These are phyloP conservation scores for Kokia cookei DNA, from an alignment of 441 rosid genomes.

Conservation along the genomic window DNA sequence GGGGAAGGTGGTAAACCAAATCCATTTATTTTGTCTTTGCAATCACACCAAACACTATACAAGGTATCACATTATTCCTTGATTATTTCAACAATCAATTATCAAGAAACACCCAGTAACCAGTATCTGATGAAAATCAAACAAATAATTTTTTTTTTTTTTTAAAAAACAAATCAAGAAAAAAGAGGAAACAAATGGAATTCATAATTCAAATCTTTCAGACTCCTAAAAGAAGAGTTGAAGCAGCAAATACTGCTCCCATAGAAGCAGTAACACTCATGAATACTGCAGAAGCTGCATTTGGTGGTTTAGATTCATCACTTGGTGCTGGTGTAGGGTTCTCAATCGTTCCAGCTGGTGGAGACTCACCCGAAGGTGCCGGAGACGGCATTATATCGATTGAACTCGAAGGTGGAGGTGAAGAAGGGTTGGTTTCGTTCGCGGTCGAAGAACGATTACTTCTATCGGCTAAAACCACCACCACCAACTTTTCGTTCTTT, in stretches of 20 bases:
- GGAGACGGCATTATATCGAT: constrained; percentile 32
- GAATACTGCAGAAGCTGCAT: constrained; percentile 37
- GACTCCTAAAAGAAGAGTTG: constrained; percentile 32
- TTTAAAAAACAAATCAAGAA: not conserved
- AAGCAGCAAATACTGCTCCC: constrained; percentile 41
- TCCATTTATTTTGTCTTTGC: constrained; percentile 22
- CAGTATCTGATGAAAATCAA: constrained; percentile 24
- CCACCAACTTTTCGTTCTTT: constrained; percentile 54
- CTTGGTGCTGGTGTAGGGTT: constrained; percentile 51
- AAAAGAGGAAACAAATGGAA: not conserved
- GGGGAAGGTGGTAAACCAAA: not conserved
- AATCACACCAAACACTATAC: constrained; percentile 21
- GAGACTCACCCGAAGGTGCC: constrained; percentile 38
- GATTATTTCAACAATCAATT: constrained; percentile 15
- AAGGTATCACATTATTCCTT: constrained; percentile 22
- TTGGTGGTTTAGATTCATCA: constrained; percentile 14
- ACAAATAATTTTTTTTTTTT: not conserved
- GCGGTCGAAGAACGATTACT: constrained; percentile 24
- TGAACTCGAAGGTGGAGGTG: constrained; percentile 21
- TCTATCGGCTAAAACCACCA: constrained; percentile 68
- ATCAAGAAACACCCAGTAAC: constrained; percentile 1
- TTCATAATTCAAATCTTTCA: not conserved
- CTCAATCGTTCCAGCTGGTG: constrained; percentile 37
- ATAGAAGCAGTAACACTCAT: constrained; percentile 15
- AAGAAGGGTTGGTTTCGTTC: constrained; percentile 14